Percentiles rank a stretch among this genome's conserved stretches.
These are phyloP conservation scores for Candida rishiriensis DNA, from an alignment of 805 yeast species.

Conservation along the genomic window DNA sequence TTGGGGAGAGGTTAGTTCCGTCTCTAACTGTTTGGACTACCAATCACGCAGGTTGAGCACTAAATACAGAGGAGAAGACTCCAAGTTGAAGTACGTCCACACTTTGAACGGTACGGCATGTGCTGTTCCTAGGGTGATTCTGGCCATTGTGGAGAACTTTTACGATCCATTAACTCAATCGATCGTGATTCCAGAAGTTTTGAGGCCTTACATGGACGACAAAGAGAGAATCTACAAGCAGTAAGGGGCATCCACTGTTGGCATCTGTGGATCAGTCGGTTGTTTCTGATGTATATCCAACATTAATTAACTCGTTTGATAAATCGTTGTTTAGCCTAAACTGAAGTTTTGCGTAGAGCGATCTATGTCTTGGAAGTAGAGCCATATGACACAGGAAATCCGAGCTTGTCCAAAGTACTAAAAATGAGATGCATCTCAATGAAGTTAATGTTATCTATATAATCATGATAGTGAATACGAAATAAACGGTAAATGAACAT, in stretches of 20 bases:
- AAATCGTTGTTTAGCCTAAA: too few species aligned
- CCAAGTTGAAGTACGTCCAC: conserved; percentile 51
- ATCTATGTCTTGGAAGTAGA: too few species aligned
- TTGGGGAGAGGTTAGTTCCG: conserved; percentile 91
- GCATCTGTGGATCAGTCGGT: too few species aligned
- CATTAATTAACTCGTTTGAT: too few species aligned
- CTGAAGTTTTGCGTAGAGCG: too few species aligned
- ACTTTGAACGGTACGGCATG: conserved; percentile 94
- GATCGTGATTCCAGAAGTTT: conserved; percentile 61
- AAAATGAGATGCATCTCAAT: too few species aligned
- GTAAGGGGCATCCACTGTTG: neutral
- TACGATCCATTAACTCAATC: conserved; percentile 55
- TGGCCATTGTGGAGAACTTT: conserved; percentile 84
- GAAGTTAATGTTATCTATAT: too few species aligned
- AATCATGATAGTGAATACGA: neutral
- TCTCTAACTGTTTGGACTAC: conserved; percentile 89
- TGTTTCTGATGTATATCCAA: too few species aligned
- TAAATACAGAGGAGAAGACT: conserved; percentile 37
- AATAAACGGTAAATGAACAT: neutral
- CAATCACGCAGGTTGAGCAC: conserved; percentile 83
- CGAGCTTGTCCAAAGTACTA: too few species aligned
- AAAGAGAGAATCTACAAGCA: conserved; percentile 27
- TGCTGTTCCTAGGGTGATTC: conserved; percentile 88
- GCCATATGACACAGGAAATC: too few species aligned
- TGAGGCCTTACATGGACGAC: conserved; percentile 71